These are phyloP conservation scores for Colletotrichum sansevieriae DNA, from an alignment of 2,329 filamentous ascomycete genomes.

Conservation along the genomic window DNA sequence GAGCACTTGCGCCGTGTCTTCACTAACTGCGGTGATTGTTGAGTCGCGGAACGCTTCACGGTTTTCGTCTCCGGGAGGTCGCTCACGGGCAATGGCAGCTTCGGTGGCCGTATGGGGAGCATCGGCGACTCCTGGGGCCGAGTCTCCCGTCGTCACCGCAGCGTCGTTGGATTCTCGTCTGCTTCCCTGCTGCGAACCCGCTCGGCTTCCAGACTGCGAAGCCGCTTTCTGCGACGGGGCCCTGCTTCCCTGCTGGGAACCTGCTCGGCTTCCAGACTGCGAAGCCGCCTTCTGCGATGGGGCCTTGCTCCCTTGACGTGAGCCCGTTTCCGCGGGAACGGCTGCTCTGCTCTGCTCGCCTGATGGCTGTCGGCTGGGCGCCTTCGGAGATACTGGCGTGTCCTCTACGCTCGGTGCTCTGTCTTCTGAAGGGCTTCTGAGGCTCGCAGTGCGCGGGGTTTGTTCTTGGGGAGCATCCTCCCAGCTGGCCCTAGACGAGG, in stretches of 20 bases:
- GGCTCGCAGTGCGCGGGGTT: neutral
- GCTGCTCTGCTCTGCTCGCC: slow-evolving; percentile 22
- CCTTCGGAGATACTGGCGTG: slow-evolving; percentile 21
- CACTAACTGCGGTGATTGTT: slow-evolving; percentile 36
- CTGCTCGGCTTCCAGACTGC: slow-evolving; percentile 22
- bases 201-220: too few species aligned
- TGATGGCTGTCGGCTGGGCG: slow-evolving; percentile 22
- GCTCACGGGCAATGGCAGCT: slow-evolving; percentile 14
- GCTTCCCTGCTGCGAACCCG: slow-evolving; percentile 27
- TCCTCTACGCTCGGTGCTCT: slow-evolving; percentile 22
- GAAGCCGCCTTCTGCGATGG: slow-evolving; percentile 13
- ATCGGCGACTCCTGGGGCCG: slow-evolving; percentile 24
- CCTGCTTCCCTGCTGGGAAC: slow-evolving; percentile 24
- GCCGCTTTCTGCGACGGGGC: too few species aligned
- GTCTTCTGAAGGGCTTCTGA: slow-evolving; percentile 22
- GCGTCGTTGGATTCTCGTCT: slow-evolving; percentile 31
- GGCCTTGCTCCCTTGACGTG: slow-evolving; percentile 6
- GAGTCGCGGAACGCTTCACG: slow-evolving; percentile 38
- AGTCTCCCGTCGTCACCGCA: neutral
- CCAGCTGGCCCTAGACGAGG: slow-evolving; percentile 37
- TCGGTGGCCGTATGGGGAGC: slow-evolving; percentile 21
- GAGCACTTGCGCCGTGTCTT: slow-evolving; percentile 35
- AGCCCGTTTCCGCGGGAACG: slow-evolving; percentile 11
- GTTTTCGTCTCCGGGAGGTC: slow-evolving; percentile 32
- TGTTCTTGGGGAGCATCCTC: slow-evolving; percentile 38